These are phyloP conservation scores for Berberis thunbergii DNA, from an alignment of 164 flowering plant species.

Conservation along the genomic window DNA sequence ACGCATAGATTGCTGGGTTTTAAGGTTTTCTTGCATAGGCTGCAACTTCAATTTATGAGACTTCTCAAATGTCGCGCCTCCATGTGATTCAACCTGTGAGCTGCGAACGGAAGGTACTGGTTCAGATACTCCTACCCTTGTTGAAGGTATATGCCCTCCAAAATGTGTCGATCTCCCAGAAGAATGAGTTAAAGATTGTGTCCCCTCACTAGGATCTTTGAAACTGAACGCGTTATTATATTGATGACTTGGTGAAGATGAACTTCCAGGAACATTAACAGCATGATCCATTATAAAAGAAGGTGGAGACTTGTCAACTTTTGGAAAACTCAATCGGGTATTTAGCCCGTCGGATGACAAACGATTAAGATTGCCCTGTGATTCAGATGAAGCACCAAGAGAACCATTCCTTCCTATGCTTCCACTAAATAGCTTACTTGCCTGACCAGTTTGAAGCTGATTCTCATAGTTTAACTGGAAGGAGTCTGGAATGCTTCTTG, in stretches of 20 bases:
- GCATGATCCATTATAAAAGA: slow-evolving; percentile 2
- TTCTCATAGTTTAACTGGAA: too few relatives aligned
- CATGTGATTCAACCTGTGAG: slow-evolving; percentile 23
- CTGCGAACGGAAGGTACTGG: slow-evolving; percentile 25
- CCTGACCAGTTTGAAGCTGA: slow-evolving; percentile 13
- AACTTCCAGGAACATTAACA: slow-evolving; percentile 14
- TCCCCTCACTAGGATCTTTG: slow-evolving; percentile 13
- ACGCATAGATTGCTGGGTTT: slow-evolving; percentile 15
- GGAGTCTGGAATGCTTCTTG: slow-evolving; percentile 8
- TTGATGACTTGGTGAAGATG: slow-evolving; percentile 5
- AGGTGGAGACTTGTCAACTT: slow-evolving; percentile 10
- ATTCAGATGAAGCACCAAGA: slow-evolving; percentile 18
- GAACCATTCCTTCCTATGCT: slow-evolving; percentile 15
- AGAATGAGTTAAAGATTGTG: slow-evolving; percentile 15
- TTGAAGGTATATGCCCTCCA: slow-evolving; percentile 23
- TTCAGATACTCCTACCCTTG: slow-evolving; percentile 23
- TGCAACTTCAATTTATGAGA: slow-evolving; percentile 14
- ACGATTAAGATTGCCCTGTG: slow-evolving; percentile 18
- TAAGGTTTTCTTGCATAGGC: slow-evolving; percentile 19
- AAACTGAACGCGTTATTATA: slow-evolving; percentile 11
- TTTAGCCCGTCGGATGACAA: slow-evolving; percentile 9
- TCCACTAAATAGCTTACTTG: slow-evolving; percentile 10
- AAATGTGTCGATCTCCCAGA: slow-evolving; percentile 14
- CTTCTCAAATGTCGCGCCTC: slow-evolving; percentile 19
- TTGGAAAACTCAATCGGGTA: slow-evolving; percentile 15